Conservation (phyloP, 148 eudicot species). For the Silene uniflora region DNA sequence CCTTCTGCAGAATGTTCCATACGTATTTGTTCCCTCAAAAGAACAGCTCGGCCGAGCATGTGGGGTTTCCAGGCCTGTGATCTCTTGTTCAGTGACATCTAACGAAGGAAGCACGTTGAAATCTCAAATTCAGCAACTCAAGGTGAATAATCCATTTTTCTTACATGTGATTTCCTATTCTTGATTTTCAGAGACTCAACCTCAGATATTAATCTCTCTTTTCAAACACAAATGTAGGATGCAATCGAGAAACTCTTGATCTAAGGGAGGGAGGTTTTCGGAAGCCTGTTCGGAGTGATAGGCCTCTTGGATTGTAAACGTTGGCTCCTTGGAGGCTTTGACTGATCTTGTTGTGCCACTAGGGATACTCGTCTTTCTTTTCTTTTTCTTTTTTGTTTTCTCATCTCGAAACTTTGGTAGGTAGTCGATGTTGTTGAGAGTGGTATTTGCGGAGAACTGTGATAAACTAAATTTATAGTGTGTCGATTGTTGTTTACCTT, state of each 20-base stretch:
- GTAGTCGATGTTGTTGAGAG: slow-evolving; percentile 3
- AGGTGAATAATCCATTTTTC: slow-evolving; percentile 36
- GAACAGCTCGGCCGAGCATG: slow-evolving; percentile 29
- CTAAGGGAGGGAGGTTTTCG: slow-evolving; percentile 27
- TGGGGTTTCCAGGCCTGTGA: slow-evolving; percentile 92
- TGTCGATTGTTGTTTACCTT: slow-evolving; percentile 16
- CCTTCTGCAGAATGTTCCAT: slow-evolving; percentile 76
- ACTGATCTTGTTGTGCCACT: slow-evolving; percentile 50
- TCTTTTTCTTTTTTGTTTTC: slow-evolving; percentile 2
- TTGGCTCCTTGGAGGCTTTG: slow-evolving; percentile 60
- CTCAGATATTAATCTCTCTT: not conserved
- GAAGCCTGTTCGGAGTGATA: slow-evolving; percentile 67
- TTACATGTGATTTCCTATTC: not conserved
- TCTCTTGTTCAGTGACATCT: slow-evolving; percentile 89
- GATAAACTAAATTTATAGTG: slow-evolving; percentile 22
- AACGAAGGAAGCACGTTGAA: slow-evolving; percentile 93
- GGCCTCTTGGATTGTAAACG: slow-evolving; percentile 50
- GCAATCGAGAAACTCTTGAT: slow-evolving; percentile 92
- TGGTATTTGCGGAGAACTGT: slow-evolving; percentile 2
- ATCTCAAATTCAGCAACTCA: slow-evolving; percentile 80
- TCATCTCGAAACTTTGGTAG: not conserved
- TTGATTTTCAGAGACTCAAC: not conserved
- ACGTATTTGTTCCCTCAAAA: slow-evolving; percentile 37
- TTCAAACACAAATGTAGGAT: slow-evolving; percentile 42
- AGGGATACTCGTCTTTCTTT: slow-evolving; percentile 12